Evolutionary conservation across 1,139 yeast species (phyloP), one percentile per base, ranked within the genome.

Genomic region (Kodamaea sp.): DNA sequence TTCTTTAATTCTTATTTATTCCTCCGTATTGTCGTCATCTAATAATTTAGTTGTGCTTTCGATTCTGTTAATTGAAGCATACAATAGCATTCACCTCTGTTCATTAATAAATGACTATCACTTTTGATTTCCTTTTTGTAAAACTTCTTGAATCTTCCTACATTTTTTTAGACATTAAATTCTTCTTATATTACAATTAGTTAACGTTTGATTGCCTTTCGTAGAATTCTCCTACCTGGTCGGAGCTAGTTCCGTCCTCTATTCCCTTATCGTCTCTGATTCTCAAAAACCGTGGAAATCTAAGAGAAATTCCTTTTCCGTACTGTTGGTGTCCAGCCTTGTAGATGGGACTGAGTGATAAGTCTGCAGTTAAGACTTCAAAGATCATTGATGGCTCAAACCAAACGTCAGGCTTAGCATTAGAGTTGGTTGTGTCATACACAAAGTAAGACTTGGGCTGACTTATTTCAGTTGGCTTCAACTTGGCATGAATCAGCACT

Each of bases 291-390:
- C 99, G 69, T 1, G 99, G 99, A 52, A 92, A 92, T 50, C 99
- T 70, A 39, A 92, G 66, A 1, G 96, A 87, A 5, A 92, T 78
- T 22, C 99, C 99, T 53, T 84, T 86, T 1, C 92, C 96, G 42
- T 82, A 76, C 38, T 77, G 77, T 22, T 75, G 73, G 25, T 77
- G 78, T 2, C 95, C 97, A 0, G 97, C 96, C 52, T 88, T 89
- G 59, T 92, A 92, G 8, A 89, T 70, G 0, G 99, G 99, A 33
- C 96, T 85, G 37, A 92, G 73, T 0, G 97, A 88, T 34, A 92
- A 70, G 61, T 92, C 98, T 0, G 99, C 99, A 1, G 96, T 87
- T 42, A 89, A 72, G 1, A 92, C 96, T 60, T 92, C 99, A 68
- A 95, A 90, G 5, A 92, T 72, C 30, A 72, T 65, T 0, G 83